Conservation (phyloP, 2,329 filamentous ascomycete genomes). For the Clarireedia paspali region DNA sequence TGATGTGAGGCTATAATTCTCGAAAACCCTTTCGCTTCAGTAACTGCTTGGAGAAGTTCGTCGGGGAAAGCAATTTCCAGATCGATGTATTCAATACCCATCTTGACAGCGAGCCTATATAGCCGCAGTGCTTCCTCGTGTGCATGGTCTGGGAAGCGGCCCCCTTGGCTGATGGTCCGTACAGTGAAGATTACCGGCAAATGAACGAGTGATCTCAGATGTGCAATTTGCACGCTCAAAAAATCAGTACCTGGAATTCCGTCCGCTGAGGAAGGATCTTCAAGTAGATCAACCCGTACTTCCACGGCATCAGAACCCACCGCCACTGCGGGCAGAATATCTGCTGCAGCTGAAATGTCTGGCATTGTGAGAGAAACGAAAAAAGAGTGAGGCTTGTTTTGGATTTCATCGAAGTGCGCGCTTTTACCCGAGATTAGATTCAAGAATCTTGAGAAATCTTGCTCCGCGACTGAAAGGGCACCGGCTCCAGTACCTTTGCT, state of each 20-base stretch:
- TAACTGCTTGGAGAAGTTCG: constrained; percentile 61
- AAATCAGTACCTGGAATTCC: constrained; percentile 63
- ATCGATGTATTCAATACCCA: constrained; percentile 89
- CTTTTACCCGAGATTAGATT: constrained; percentile 58
- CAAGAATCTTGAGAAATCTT: constrained; percentile 69
- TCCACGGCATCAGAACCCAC: constrained; percentile 91
- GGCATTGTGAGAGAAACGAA: constrained; percentile 89
- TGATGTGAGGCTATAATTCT: constrained; percentile 94
- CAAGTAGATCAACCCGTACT: constrained; percentile 81
- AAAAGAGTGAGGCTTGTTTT: constrained; percentile 70
- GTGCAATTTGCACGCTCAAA: constrained; percentile 71
- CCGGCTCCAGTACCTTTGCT: constrained; percentile 52
- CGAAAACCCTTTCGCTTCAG: constrained; percentile 58
- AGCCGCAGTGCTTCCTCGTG: constrained; percentile 64
- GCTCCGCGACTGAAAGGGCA: constrained; percentile 27
- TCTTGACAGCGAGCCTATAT: constrained; percentile 69
- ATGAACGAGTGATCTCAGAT: constrained; percentile 63
- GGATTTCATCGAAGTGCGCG: constrained; percentile 45
- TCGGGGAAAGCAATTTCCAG: constrained; percentile 83
- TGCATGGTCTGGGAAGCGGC: constrained; percentile 73
- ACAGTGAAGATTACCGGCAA: constrained; percentile 90
- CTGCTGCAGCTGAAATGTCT: constrained; percentile 54
- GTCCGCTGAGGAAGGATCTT: constrained; percentile 50
- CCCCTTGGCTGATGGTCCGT: constrained; percentile 77
- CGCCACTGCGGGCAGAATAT: constrained; percentile 62